These are phyloP conservation scores for Isatis lusitanica DNA, from an alignment of 441 rosid genomes.

Conservation along the genomic window DNA sequence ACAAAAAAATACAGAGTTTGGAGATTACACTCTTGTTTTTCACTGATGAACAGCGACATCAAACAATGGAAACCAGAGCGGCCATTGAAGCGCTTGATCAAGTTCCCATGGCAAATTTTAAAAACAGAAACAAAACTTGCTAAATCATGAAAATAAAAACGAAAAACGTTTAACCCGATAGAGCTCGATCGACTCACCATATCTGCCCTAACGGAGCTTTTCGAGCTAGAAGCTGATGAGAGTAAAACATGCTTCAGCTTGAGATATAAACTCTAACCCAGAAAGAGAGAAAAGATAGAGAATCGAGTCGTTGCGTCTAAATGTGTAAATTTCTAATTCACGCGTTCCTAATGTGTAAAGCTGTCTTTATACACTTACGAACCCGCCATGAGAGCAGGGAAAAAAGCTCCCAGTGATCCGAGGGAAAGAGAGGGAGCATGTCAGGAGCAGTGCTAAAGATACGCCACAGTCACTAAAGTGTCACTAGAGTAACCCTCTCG, in stretches of 20 bases:
- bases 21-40: slow-evolving; percentile 10
- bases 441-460: slow-evolving; percentile 2
- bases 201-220: slow-evolving; percentile 92
- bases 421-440: slow-evolving; percentile 16
- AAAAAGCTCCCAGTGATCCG: slow-evolving; percentile 17
- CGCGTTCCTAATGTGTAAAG: background rate
- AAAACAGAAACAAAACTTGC: slow-evolving; percentile 9
- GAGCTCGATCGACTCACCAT: slow-evolving; percentile 47
- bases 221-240: slow-evolving; percentile 89
- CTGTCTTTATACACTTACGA: slow-evolving; percentile 3
- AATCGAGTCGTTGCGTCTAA: slow-evolving; percentile 12
- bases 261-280: slow-evolving; percentile 7
- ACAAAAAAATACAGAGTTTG: slow-evolving; percentile 17
- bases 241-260: slow-evolving; percentile 65
- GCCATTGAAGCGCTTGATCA: slow-evolving; percentile 15
- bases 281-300: background rate
- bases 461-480: background rate
- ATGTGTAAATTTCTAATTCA: background rate
- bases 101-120: background rate
- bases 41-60: background rate
- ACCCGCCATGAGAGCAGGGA: slow-evolving; percentile 23
- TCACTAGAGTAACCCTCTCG: background rate
- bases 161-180: background rate
- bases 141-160: background rate
- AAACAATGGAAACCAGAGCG: background rate